Evolutionary conservation across 116 monocot species (phyloP).

Genomic region (Zostera marina): DNA sequence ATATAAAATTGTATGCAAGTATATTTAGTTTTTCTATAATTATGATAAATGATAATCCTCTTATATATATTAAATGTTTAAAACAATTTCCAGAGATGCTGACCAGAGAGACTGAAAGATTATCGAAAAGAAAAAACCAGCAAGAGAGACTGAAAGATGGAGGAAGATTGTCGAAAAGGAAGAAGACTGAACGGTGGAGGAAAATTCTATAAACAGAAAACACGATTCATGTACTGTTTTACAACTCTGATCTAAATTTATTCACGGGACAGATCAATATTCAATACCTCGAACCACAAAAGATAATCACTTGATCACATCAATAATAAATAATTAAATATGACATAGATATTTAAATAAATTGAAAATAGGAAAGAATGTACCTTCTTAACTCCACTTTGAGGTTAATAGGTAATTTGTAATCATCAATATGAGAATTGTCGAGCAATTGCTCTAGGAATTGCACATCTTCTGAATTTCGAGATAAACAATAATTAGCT

Average conservation of each 20-base stretch:
- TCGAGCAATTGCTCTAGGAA: slow-evolving; percentile 97
- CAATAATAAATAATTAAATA: neutral
- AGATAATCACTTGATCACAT: neutral
- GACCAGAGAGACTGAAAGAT: too few relatives aligned
- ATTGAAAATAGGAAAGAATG: neutral
- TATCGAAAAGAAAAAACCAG: too few relatives aligned
- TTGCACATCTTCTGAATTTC: slow-evolving; percentile 59
- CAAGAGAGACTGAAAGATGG: too few relatives aligned
- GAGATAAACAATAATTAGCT: slow-evolving; percentile 51
- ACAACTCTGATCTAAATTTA: too few relatives aligned
- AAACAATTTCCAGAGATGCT: too few relatives aligned
- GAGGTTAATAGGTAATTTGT: slow-evolving; percentile 57
- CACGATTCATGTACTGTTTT: too few relatives aligned
- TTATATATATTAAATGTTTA: too few relatives aligned
- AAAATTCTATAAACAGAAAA: neutral
- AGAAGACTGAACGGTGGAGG: neutral
- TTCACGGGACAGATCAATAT: too few relatives aligned
- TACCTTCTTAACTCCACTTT: slow-evolving; percentile 79
- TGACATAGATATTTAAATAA: neutral
- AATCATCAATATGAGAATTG: slow-evolving; percentile 95
- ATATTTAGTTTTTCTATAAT: too few relatives aligned
- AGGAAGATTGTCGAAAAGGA: too few relatives aligned
- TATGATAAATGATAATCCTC: too few relatives aligned
- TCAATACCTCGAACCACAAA: neutral
- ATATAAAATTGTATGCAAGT: too few relatives aligned